Percentiles rank a stretch among this genome's conserved stretches.
Conservation (phyloP, 768 basidiomycete genomes). For the Pleurotus cornucopiae region DNA sequence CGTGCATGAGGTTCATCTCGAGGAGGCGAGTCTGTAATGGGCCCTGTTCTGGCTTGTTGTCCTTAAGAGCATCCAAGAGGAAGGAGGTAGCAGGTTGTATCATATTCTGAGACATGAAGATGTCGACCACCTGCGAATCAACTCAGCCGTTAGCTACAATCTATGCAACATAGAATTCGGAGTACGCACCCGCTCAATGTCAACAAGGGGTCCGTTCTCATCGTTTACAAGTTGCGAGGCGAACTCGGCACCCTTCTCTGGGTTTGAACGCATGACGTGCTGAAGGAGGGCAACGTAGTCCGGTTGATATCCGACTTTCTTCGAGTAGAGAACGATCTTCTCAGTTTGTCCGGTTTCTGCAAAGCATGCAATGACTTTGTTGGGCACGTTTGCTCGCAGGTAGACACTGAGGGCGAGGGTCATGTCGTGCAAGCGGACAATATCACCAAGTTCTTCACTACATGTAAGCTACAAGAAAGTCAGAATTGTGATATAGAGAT, state of each 20-base stretch:
- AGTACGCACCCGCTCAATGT: slow-evolving; percentile 76
- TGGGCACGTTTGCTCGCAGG: slow-evolving; percentile 94
- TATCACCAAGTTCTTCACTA: slow-evolving; percentile 96
- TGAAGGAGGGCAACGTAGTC: slow-evolving; percentile 92
- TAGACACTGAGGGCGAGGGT: slow-evolving; percentile 97
- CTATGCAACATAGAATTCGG: neutral
- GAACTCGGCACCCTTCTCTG: slow-evolving; percentile 98
- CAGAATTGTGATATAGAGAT: neutral
- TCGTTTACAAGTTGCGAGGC: slow-evolving; percentile 94
- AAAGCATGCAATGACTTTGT: slow-evolving; percentile 98
- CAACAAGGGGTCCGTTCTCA: slow-evolving; percentile 87
- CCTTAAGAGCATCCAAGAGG: slow-evolving; percentile 95
- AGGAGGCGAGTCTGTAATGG: slow-evolving; percentile 93
- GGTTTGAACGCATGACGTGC: slow-evolving; percentile 93
- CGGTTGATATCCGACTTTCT: slow-evolving; percentile 92
- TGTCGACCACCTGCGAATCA: slow-evolving; percentile 76
- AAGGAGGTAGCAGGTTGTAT: slow-evolving; percentile 99
- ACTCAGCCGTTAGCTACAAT: slow-evolving; percentile 4
- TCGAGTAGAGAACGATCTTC: slow-evolving; percentile 96
- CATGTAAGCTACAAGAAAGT: slow-evolving; percentile 75
- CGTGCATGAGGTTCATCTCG: slow-evolving; percentile 97
- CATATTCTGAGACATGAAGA: slow-evolving; percentile 99
- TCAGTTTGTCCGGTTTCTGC: slow-evolving; percentile 98
- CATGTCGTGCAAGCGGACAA: slow-evolving; percentile 93
- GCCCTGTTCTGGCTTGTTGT: slow-evolving; percentile 96